A percentile compares a stretch with the other conserved stretches of the same genome.
These are phyloP conservation scores for Talaromyces adpressus DNA, from an alignment of 495 filamentous ascomycete genomes.

Conservation along the genomic window DNA sequence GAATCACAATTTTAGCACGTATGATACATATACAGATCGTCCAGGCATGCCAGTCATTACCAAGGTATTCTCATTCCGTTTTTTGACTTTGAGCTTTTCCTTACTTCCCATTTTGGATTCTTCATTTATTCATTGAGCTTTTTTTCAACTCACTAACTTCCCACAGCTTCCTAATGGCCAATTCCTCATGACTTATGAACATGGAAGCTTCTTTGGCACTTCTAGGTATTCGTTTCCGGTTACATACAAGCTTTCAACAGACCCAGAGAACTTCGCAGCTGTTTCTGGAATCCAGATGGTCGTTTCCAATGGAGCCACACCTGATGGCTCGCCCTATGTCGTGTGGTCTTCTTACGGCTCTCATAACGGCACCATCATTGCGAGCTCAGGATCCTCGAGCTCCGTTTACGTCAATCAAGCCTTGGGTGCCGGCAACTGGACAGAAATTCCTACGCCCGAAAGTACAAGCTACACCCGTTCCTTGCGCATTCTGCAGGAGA, in stretches of 20 bases:
- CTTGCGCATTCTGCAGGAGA: too few species aligned
- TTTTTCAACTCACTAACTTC: background rate
- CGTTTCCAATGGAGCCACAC: background rate
- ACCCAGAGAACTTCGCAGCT: background rate
- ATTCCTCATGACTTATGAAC: conserved; percentile 59
- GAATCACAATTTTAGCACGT: too few species aligned
- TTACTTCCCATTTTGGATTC: background rate
- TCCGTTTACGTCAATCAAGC: background rate
- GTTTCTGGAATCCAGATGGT: background rate
- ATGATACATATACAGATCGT: too few species aligned
- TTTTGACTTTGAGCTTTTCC: background rate
- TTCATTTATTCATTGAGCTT: background rate
- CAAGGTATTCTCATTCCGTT: background rate
- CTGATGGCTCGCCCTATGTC: background rate
- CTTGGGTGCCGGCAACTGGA: background rate
- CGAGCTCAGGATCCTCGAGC: background rate
- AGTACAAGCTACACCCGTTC: too few species aligned
- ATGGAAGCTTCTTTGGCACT: conserved; percentile 39
- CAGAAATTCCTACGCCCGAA: background rate
- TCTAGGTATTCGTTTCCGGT: background rate
- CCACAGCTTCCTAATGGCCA: conserved; percentile 48
- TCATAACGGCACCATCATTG: background rate
- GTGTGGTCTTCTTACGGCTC: background rate
- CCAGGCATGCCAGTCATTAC: too few species aligned
- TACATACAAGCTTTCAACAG: background rate